Conservation (phyloP, 306 rosid species). For the Cicer arietinum region DNA sequence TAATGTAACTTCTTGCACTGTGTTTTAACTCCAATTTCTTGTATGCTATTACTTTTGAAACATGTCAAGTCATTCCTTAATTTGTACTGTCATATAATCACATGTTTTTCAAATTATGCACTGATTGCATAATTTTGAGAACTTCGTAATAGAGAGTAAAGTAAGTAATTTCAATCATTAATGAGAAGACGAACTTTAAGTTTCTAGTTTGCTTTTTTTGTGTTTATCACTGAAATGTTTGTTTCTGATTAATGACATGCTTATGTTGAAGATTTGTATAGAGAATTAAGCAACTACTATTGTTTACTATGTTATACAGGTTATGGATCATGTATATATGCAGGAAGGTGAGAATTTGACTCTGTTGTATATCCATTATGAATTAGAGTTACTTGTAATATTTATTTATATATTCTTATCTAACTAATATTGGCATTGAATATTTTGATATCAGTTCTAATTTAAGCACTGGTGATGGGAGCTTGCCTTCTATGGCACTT, state of each 20-base stretch:
- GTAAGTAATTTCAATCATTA: too few relatives aligned
- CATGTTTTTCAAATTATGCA: too few relatives aligned
- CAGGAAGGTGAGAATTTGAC: slow-evolving; percentile 76
- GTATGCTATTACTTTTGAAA: neutral
- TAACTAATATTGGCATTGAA: slow-evolving; percentile 20
- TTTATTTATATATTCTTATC: neutral
- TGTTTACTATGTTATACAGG: slow-evolving; percentile 60
- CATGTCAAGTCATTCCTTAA: too few relatives aligned
- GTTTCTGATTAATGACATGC: neutral
- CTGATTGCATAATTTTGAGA: too few relatives aligned
- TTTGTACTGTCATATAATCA: too few relatives aligned
- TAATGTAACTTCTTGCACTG: slow-evolving; percentile 26
- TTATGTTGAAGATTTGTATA: neutral
- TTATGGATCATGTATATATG: slow-evolving; percentile 73
- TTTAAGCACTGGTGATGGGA: slow-evolving; percentile 51
- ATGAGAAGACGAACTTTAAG: too few relatives aligned
- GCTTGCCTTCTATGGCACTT: slow-evolving; percentile 54
- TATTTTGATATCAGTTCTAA: slow-evolving; percentile 64
- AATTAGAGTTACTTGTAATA: neutral
- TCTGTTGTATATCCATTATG: slow-evolving; percentile 14
- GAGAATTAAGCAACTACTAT: neutral
- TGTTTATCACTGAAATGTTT: slow-evolving; percentile 16
- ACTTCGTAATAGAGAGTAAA: too few relatives aligned
- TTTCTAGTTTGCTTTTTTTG: neutral
- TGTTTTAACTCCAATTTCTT: slow-evolving; percentile 3